phyloP scores from a whole-genome alignment of 441 rosid species.

The Kokia cookei region DNA sequence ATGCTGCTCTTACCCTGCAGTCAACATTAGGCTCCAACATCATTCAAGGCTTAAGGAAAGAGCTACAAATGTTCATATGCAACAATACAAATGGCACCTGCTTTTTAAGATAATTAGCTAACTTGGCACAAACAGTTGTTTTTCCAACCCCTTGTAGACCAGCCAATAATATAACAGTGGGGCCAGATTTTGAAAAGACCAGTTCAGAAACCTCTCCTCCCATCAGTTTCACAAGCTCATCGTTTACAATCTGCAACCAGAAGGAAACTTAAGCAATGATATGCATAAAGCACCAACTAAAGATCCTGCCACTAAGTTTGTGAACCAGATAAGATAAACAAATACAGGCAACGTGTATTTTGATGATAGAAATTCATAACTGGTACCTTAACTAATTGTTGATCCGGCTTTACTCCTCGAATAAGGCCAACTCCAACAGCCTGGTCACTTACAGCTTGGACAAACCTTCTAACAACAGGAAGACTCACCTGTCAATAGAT shows the following conservation, averaged over 20 bases:
- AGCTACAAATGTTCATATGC: background rate
- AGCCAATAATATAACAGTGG: constrained; percentile 86
- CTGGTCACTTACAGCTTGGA: constrained; percentile 81
- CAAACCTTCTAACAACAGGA: constrained; percentile 97
- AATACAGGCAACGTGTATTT: background rate
- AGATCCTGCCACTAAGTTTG: background rate
- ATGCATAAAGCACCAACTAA: background rate
- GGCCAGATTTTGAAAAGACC: constrained; percentile 75
- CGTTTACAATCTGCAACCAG: constrained; percentile 64
- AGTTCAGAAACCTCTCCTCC: constrained; percentile 97
- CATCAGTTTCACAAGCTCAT: constrained; percentile 93
- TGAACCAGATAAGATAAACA: background rate
- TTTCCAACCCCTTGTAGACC: constrained; percentile 98
- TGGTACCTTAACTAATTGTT: constrained; percentile 87
- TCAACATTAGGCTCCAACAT: background rate
- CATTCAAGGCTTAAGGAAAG: constrained; percentile 2
- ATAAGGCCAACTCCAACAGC: constrained; percentile 86
- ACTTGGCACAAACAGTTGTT: constrained; percentile 93
- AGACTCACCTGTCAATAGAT: constrained; percentile 79
- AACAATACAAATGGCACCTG: constrained; percentile 41
- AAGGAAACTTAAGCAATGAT: background rate
- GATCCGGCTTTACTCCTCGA: constrained; percentile 94
- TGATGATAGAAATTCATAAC: constrained; percentile 1
- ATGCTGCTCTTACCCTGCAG: constrained; percentile 82
- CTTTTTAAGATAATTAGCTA: constrained; percentile 92